Evolutionary conservation across 768 basidiomycete species (phyloP).

Genomic region (Peribolospora baueri): DNA sequence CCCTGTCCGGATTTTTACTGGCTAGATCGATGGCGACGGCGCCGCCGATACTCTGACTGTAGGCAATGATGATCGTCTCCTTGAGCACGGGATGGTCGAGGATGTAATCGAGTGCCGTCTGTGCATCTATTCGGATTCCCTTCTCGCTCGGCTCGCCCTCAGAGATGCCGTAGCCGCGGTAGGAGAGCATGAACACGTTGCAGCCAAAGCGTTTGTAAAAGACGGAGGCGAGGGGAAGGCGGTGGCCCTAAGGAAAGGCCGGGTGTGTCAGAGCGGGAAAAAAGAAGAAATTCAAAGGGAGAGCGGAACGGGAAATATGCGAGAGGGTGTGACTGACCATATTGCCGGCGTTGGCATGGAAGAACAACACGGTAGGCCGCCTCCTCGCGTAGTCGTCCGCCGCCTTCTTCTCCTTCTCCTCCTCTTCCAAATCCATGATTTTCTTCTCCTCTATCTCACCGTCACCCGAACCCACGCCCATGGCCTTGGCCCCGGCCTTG

Average conservation of each 20-base stretch:
- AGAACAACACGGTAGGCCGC: slow-evolving; percentile 73
- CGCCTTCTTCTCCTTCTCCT: slow-evolving; percentile 2
- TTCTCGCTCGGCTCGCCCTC: slow-evolving; percentile 41
- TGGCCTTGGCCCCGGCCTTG: slow-evolving; percentile 12
- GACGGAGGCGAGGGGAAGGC: slow-evolving; percentile 61
- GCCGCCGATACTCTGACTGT: slow-evolving; percentile 74
- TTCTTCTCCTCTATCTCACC: slow-evolving; percentile 33
- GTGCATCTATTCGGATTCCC: slow-evolving; percentile 45
- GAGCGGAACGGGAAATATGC: no score
- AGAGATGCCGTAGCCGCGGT: slow-evolving; percentile 73
- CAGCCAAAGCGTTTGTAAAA: slow-evolving; percentile 65
- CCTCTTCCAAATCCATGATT: slow-evolving; percentile 18
- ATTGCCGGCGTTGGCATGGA: slow-evolving; percentile 43
- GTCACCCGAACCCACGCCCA: slow-evolving; percentile 20
- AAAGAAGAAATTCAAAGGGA: not conserved
- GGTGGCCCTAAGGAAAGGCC: slow-evolving; percentile 34
- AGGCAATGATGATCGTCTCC: slow-evolving; percentile 44
- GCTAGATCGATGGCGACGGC: slow-evolving; percentile 78
- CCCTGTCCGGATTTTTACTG: slow-evolving; percentile 45
- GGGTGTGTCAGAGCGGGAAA: not conserved
- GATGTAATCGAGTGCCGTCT: slow-evolving; percentile 43
- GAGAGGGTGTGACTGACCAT: slow-evolving; percentile 13
- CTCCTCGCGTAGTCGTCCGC: slow-evolving; percentile 12
- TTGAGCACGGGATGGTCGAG: slow-evolving; percentile 37
- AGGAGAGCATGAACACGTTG: slow-evolving; percentile 84